phyloP scores from a whole-genome alignment of 2,329 filamentous ascomycete genomes.

The Aspergillus felis region DNA sequence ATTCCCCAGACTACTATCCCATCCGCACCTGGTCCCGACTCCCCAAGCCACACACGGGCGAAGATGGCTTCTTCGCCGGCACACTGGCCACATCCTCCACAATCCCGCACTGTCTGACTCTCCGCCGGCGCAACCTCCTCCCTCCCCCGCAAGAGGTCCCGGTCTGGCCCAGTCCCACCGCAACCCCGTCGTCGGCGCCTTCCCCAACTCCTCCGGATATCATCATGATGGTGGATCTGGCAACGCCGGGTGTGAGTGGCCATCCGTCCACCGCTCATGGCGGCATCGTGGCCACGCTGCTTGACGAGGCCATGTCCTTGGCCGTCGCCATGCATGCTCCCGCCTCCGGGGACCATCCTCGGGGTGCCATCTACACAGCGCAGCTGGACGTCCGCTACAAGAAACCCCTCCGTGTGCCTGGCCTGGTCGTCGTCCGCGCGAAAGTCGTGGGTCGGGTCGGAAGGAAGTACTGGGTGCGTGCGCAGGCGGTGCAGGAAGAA shows the following conservation, averaged over 20 bases:
- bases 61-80: slow-evolving; percentile 41
- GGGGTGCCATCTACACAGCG: slow-evolving; percentile 34
- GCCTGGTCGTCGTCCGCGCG: slow-evolving; percentile 32
- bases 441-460: slow-evolving; percentile 35
- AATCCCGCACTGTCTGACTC: slow-evolving; percentile 40
- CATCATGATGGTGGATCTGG: slow-evolving; percentile 34
- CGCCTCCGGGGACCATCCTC: slow-evolving; percentile 17
- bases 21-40: slow-evolving; percentile 39
- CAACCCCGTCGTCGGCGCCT: slow-evolving; percentile 17
- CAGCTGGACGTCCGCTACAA: slow-evolving; percentile 41
- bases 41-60: slow-evolving; percentile 37
- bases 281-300: slow-evolving; percentile 37
- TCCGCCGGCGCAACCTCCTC: slow-evolving; percentile 31
- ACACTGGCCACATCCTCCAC: slow-evolving; percentile 37
- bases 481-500: slow-evolving; percentile 37
- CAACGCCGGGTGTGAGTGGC: slow-evolving; percentile 35
- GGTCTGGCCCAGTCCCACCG: slow-evolving; percentile 23
- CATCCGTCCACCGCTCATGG: slow-evolving; percentile 40
- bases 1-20: slow-evolving; percentile 33
- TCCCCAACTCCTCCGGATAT: slow-evolving; percentile 32
- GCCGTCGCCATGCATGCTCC: slow-evolving; percentile 31
- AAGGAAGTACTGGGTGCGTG: slow-evolving; percentile 40
- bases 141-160: slow-evolving; percentile 16
- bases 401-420: slow-evolving; percentile 34
- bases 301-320: slow-evolving; percentile 45